phyloP scores from a whole-genome alignment of 352 stramenopile genomes.

The Halophytophthora polymorphica region DNA sequence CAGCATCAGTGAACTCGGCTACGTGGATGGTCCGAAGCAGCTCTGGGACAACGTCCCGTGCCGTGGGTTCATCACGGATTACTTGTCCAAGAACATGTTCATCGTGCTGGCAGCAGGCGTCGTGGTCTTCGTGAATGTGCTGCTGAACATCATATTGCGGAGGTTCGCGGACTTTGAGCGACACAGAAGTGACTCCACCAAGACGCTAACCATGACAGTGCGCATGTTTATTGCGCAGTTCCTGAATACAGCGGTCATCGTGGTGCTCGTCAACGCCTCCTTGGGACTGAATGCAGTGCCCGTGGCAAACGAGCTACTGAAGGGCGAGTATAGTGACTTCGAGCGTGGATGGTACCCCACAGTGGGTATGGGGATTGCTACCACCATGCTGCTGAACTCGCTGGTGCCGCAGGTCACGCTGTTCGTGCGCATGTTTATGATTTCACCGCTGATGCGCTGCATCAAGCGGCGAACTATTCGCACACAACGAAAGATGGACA shows the following conservation, averaged over 20 bases:
- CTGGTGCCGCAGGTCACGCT: conserved; percentile 43
- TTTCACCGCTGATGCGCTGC: conserved; percentile 25
- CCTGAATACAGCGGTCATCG: conserved; percentile 56
- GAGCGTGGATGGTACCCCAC: conserved; percentile 52
- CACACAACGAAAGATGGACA: conserved; percentile 47
- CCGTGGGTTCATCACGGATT: conserved; percentile 40
- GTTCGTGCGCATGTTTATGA: conserved; percentile 27
- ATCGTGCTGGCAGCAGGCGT: conserved; percentile 36
- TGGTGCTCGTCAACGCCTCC: conserved; percentile 51
- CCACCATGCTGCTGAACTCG: conserved; percentile 56
- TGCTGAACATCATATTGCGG: conserved; percentile 41
- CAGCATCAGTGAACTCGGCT: conserved; percentile 29
- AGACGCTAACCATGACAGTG: conserved; percentile 34
- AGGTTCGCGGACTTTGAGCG: conserved; percentile 45
- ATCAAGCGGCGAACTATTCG: conserved; percentile 27
- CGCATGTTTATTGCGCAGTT: conserved; percentile 58
- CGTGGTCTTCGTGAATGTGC: conserved; percentile 47
- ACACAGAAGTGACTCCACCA: conserved; percentile 49
- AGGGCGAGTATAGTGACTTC: conserved; percentile 48
- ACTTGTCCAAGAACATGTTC: conserved; percentile 43
- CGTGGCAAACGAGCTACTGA: conserved; percentile 31
- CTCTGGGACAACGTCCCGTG: conserved; percentile 38
- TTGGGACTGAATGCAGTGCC: conserved; percentile 27
- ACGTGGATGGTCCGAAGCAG: conserved; percentile 28
- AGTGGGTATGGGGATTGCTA: conserved; percentile 48